A percentile compares a stretch with the other conserved stretches of the same genome.
phyloP scores from a whole-genome alignment of 495 filamentous ascomycete genomes.

The Penicillium argentinense region DNA sequence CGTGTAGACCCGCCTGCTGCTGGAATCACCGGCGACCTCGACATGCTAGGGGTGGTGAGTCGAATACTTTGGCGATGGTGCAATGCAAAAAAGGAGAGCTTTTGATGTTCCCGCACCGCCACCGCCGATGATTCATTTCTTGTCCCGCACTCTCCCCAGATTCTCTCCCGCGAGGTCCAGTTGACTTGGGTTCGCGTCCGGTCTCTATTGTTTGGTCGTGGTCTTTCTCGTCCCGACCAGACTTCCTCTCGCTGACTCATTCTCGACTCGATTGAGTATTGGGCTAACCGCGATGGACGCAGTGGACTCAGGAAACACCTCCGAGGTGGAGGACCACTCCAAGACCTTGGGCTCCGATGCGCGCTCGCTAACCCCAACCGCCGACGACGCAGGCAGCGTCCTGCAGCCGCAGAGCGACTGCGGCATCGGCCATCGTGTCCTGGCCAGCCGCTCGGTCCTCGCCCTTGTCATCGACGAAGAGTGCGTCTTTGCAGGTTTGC shows the following conservation, averaged over 20 bases:
- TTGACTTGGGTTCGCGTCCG: not conserved
- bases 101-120: slow-evolving; percentile 20
- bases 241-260: no score
- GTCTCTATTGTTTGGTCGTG: no score
- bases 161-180: not conserved
- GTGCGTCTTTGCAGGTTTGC: slow-evolving; percentile 73
- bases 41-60: slow-evolving; percentile 32
- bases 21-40: slow-evolving; percentile 14
- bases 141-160: not conserved
- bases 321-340: slow-evolving; percentile 41
- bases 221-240: no score
- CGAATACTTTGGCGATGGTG: slow-evolving; percentile 30
- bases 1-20: slow-evolving; percentile 17
- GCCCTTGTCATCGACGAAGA: slow-evolving; percentile 48
- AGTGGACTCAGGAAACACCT: slow-evolving; percentile 39
- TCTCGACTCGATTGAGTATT: no score
- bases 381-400: slow-evolving; percentile 8
- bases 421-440: slow-evolving; percentile 47
- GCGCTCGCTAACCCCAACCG: slow-evolving; percentile 12
- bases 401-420: slow-evolving; percentile 31
- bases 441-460: slow-evolving; percentile 47
- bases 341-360: slow-evolving; percentile 42
- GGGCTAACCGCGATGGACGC: slow-evolving; percentile 37
- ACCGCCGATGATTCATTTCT: slow-evolving; percentile 21
- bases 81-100: slow-evolving; percentile 16